Conservation (phyloP, 1,284 basidiomycete species). For the Cryptococcus sp. region DNA sequence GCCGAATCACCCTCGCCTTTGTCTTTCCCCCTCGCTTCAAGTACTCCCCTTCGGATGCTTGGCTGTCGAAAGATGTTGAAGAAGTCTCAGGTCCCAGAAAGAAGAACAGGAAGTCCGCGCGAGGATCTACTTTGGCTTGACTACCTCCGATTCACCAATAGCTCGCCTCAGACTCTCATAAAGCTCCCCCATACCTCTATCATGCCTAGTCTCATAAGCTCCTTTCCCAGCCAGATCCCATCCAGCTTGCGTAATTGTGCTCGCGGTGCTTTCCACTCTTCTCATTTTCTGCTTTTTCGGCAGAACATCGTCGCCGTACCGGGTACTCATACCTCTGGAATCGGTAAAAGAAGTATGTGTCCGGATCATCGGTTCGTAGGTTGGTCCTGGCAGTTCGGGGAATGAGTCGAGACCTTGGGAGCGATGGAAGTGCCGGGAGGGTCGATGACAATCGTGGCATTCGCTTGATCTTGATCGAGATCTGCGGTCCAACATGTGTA, state of each 20-base stretch:
- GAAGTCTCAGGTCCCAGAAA: too few species aligned
- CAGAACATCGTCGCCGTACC: neutral
- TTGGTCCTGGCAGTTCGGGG: neutral
- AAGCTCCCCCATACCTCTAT: conserved; percentile 10
- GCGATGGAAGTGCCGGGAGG: neutral
- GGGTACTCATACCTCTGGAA: conserved; percentile 3
- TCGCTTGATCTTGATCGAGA: neutral
- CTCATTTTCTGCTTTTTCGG: conserved; percentile 2
- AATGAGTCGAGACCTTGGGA: too few species aligned
- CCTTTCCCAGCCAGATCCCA: conserved; percentile 12
- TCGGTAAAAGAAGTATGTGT: neutral
- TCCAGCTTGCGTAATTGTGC: conserved; percentile 2
- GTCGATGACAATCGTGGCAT: neutral
- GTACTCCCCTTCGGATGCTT: too few species aligned
- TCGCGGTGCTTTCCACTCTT: neutral
- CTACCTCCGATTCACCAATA: conserved; percentile 1
- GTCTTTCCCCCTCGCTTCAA: too few species aligned
- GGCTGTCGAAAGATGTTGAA: too few species aligned
- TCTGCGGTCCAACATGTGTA: neutral
- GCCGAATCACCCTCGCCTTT: too few species aligned
- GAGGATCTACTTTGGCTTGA: too few species aligned
- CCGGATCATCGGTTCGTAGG: neutral
- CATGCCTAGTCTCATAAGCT: conserved; percentile 5
- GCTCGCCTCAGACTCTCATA: conserved; percentile 12
- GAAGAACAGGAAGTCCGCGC: too few species aligned